Base-by-base conservation (phyloP, 352 stramenopile species). In the Saprolegnia parasitica region DNA sequence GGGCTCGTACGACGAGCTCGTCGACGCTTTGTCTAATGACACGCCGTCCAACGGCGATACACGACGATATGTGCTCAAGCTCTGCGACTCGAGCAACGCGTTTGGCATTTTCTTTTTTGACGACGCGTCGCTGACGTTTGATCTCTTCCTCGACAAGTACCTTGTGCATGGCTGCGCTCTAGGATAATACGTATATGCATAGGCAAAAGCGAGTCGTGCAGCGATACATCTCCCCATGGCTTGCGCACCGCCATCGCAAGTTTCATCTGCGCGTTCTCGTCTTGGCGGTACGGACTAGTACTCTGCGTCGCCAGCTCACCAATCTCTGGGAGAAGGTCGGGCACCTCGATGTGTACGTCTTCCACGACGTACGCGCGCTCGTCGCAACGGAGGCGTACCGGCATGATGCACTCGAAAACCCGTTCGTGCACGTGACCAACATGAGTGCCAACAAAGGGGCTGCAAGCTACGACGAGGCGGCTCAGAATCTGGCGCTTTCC, bases 391-490 rank as follows among this genome's bases (percentile, higher is more conserved):
- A 65, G 24, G 29, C 67, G 16, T 52, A 49, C 16, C 47, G 29
- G 5, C 9, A 54, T 10, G 40, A 50, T 0, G n/a, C 26, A 5
- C 26, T 72, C n/a, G n/a, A 62, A n/a, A 37, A 74, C 35, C 16
- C 58, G 18, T 61, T 76, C 40, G 67, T 72, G 16, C 73, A 74
- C 62, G 58, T 78, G 16, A 78, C 73, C 2, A 78, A 78, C 66
- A 29, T 65, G 35, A 61, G 42, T 20, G 56, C 68, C 26, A 78
- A 78, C 68, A 58, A 71, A 24, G 39, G 21, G 6, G 50, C 76
- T 46, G 8, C 26, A 58, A 18, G 3, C 23, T 70, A 70, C 47
- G 5, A 70, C 13, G 23, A 46, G 9, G 45, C 13, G 9, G 15
- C 11, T 5, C 63, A 70, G n/a, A 70, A 70, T 32, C 8, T 60